These are phyloP conservation scores for Solanum hybrid DNA, from an alignment of 305 asterid genomes.

Conservation along the genomic window DNA sequence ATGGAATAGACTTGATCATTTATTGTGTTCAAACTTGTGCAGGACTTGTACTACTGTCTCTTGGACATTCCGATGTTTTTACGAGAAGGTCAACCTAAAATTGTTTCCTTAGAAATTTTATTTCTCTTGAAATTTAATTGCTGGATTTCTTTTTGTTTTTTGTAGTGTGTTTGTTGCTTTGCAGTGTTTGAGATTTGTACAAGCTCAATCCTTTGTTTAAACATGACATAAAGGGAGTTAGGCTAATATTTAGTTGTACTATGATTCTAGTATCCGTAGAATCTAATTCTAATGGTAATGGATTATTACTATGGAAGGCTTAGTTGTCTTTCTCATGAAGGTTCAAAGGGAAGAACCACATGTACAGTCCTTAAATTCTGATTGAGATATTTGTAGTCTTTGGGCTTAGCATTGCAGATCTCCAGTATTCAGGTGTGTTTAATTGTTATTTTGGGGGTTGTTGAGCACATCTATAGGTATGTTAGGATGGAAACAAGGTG, in stretches of 20 bases:
- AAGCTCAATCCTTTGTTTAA: neutral
- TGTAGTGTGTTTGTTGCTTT: neutral
- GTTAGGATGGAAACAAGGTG: neutral
- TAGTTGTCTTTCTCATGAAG: neutral
- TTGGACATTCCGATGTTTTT: slow-evolving; percentile 93
- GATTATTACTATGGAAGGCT: neutral
- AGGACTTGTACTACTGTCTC: slow-evolving; percentile 98
- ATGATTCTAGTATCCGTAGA: neutral
- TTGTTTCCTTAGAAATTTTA: slow-evolving; percentile 10
- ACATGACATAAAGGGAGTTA: neutral
- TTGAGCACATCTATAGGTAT: neutral
- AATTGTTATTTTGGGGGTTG: neutral
- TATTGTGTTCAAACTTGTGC: slow-evolving; percentile 11
- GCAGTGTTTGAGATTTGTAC: neutral
- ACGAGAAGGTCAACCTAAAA: slow-evolving; percentile 67
- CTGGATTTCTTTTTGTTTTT: neutral
- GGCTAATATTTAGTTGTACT: neutral
- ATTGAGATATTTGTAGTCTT: neutral
- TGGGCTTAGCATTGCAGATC: neutral
- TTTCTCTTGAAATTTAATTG: neutral
- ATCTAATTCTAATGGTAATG: neutral
- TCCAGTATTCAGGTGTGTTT: neutral
- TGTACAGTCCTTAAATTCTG: neutral
- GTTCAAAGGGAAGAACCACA: slow-evolving; percentile 1
- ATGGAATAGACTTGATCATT: neutral